Conservation (phyloP, 345 rosid species). For the Lumnitzera racemosa region DNA sequence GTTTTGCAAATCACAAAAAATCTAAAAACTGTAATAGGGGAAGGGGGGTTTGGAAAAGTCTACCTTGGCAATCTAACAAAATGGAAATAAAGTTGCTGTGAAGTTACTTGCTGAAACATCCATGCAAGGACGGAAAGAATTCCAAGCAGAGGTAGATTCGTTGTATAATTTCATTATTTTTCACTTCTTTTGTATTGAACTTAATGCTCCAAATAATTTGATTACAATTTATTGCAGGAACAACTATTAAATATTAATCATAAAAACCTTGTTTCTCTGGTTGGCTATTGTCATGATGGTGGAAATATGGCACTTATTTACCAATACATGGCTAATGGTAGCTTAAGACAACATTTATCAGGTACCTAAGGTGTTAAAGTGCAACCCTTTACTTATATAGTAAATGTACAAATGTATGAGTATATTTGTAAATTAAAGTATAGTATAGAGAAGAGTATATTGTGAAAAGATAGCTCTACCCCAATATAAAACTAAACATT, state of each 20-base stretch:
- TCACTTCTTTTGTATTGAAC: background rate
- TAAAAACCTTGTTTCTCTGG: conserved; percentile 31
- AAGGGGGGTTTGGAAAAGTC: conserved; percentile 54
- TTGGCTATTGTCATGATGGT: conserved; percentile 44
- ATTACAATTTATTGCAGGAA: conserved; percentile 20
- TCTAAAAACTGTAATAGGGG: conserved; percentile 29
- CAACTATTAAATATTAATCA: conserved; percentile 42
- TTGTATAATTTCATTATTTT: too few relatives aligned
- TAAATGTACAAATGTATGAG: too few relatives aligned
- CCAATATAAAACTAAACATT: too few relatives aligned
- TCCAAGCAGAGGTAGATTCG: conserved; percentile 34
- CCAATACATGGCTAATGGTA: conserved; percentile 43
- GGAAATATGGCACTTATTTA: conserved; percentile 32
- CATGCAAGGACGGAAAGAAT: conserved; percentile 34
- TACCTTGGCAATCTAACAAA: conserved; percentile 27
- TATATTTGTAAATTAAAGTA: too few relatives aligned
- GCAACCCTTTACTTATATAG: background rate
- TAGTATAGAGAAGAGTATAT: too few relatives aligned
- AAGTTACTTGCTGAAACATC: conserved; percentile 41
- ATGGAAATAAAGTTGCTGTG: conserved; percentile 45
- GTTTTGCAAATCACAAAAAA: conserved; percentile 34
- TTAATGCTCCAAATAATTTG: background rate
- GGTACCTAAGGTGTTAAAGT: conserved; percentile 9
- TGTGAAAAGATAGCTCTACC: too few relatives aligned
- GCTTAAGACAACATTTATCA: conserved; percentile 28